Percentiles rank a stretch among this genome's conserved stretches.
phyloP scores from a whole-genome alignment of 164 flowering plant species.

The Hamamelis virginiana region DNA sequence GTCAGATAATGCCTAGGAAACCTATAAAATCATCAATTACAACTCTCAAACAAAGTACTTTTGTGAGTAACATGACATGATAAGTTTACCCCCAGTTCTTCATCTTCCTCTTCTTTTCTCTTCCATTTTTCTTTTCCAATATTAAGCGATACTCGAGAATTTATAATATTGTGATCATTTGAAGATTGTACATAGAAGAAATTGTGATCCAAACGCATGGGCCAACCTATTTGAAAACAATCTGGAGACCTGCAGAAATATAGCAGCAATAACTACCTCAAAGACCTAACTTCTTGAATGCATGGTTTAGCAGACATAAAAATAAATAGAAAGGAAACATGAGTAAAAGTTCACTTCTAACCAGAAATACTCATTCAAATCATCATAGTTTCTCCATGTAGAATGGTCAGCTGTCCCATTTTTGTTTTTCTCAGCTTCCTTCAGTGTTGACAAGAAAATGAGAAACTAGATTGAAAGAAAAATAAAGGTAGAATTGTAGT shows the following conservation, averaged over 20 bases:
- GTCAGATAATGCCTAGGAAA: neutral
- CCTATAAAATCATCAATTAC: neutral
- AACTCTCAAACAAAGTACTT: constrained; percentile 4
- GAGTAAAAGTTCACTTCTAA: constrained; percentile 20
- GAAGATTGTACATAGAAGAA: constrained; percentile 41
- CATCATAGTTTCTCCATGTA: constrained; percentile 97
- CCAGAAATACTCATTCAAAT: constrained; percentile 96
- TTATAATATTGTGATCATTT: constrained; percentile 16
- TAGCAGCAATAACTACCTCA: constrained; percentile 10
- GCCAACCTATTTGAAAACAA: constrained; percentile 74
- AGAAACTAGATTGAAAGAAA: constrained; percentile 15
- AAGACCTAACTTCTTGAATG: constrained; percentile 9
- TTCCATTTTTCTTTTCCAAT: constrained; percentile 17
- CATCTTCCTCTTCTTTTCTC: constrained; percentile 39
- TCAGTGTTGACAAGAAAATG: constrained; percentile 26
- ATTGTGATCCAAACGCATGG: constrained; percentile 55
- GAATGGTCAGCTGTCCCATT: constrained; percentile 82
- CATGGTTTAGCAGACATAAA: neutral
- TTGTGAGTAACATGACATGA: neutral
- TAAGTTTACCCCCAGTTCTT: constrained; percentile 26
- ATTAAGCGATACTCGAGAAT: constrained; percentile 12
- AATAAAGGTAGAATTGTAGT: neutral
- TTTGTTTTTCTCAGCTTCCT: constrained; percentile 84
- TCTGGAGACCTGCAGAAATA: constrained; percentile 48
- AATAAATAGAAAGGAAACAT: constrained; percentile 2